phyloP scores from a whole-genome alignment of 805 yeast genomes.

The Kluyveromyces lactis region DNA sequence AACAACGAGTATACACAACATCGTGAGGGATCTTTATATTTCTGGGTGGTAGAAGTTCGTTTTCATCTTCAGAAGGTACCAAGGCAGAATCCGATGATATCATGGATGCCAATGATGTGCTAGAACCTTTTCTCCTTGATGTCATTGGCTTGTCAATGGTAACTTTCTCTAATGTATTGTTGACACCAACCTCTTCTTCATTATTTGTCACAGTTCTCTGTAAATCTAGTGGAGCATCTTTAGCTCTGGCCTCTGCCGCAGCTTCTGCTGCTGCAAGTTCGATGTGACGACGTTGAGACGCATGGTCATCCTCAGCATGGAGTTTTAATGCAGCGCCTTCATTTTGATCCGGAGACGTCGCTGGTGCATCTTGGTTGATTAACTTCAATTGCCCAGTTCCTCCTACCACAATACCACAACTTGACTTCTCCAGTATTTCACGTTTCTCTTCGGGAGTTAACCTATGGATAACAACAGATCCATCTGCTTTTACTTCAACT shows the following conservation, averaged over 20 bases:
- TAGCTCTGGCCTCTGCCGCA: constrained; percentile 32
- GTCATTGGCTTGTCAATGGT: constrained; percentile 39
- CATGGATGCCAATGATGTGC: constrained; percentile 20
- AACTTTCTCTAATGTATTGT: constrained; percentile 27
- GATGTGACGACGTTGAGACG: constrained; percentile 22
- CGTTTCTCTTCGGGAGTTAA: constrained; percentile 46
- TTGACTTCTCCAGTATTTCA: constrained; percentile 36
- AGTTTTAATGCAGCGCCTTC: constrained; percentile 1
- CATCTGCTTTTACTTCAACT: constrained; percentile 53
- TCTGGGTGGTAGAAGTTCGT: constrained; percentile 26
- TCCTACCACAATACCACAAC: constrained; percentile 71
- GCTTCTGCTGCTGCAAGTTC: constrained; percentile 31
- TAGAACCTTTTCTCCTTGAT: constrained; percentile 22
- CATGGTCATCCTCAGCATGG: constrained; percentile 14
- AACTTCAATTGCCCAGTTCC: constrained; percentile 61
- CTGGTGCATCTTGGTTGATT: constrained; percentile 13
- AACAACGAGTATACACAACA: constrained; percentile 79
- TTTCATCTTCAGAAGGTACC: constrained; percentile 11
- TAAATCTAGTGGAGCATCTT: constrained; percentile 26
- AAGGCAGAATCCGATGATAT: constrained; percentile 9
- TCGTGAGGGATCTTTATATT: constrained; percentile 42
- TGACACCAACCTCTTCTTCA: constrained; percentile 33
- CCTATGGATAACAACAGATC: constrained; percentile 45
- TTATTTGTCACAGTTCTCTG: constrained; percentile 23
- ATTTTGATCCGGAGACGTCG: constrained; percentile 9